Conservation (phyloP, 768 basidiomycete species). For the Clavaria fumosa region DNA sequence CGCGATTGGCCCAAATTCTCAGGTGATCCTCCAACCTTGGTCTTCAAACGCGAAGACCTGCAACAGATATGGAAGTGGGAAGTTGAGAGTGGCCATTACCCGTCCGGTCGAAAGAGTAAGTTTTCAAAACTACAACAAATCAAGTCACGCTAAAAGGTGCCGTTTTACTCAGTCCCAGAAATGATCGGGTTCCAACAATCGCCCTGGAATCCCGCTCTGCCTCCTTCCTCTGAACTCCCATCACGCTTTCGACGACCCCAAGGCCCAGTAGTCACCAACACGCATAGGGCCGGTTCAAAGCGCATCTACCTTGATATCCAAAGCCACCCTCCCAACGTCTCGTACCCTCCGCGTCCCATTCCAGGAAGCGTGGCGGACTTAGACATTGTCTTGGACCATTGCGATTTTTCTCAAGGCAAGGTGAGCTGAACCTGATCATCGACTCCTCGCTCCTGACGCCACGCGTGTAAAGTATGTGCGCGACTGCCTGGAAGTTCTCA, state of each 20-base stretch:
- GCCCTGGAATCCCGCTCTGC: constrained; percentile 62
- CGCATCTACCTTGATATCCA: constrained; percentile 67
- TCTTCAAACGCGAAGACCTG: constrained; percentile 64
- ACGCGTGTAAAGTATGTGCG: constrained; percentile 66
- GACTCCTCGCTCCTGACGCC: constrained; percentile 9
- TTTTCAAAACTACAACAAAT: constrained; percentile 9
- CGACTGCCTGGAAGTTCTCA: constrained; percentile 88
- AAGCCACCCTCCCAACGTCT: constrained; percentile 41
- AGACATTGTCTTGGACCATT: constrained; percentile 82
- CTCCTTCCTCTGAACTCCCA: constrained; percentile 32
- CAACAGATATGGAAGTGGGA: constrained; percentile 96
- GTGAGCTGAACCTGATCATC: constrained; percentile 20
- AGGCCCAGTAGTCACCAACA: constrained; percentile 33
- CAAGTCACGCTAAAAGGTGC: constrained; percentile 6
- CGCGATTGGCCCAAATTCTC: constrained; percentile 49
- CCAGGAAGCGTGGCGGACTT: constrained; percentile 79
- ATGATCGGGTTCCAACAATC: constrained; percentile 39
- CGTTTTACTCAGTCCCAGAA: constrained; percentile 43
- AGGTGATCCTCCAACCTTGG: constrained; percentile 52
- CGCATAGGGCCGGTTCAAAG: constrained; percentile 61
- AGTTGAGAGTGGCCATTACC: constrained; percentile 85
- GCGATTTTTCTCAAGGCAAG: constrained; percentile 75
- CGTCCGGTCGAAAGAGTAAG: constrained; percentile 65
- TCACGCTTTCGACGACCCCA: constrained; percentile 32
- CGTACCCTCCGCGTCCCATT: constrained; percentile 78